Base-by-base conservation (phyloP, 2,329 filamentous ascomycete genomes). In the Triangularia verruculosa region DNA sequence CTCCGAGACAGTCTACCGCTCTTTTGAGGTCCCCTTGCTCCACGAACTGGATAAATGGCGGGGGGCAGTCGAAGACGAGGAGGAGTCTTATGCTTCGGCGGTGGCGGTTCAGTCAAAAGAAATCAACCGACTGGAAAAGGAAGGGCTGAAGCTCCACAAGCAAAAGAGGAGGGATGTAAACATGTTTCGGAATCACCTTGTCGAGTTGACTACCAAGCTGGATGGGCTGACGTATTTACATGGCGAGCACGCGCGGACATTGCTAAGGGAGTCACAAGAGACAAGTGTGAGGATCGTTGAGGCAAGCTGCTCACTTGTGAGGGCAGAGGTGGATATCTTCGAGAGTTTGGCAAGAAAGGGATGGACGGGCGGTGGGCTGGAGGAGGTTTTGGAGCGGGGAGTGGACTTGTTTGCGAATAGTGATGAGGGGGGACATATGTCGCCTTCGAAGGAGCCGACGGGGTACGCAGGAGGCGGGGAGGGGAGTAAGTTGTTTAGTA, bases 251-350 rank as follows among this genome's bases (percentile, higher is more conserved):
- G 82, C 86, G n/a, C 78, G 83, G 28, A 82, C 82, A 0, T 70
- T 89, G 67, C 74, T 89, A 61, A 77, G 85, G 64, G 86, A 89
- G 72, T 86, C 85, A 71, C 87, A 89, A 74, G 86, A 88, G 69
- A 86, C 86, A 67, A 88, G 85, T 69, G 78, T 75, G 25, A 79
- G 80, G 67, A 88, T 89, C 68, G 81, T 88, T 17, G 87, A 89
- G 62, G 85, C 86, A 17, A 84, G 84, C 70, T 88, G 86, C 70
- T 86, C 84, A 66, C 79, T 90, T 11, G 87, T 89, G 12, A 79
- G 87, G 17, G 87, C 87, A 61, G 87, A 90, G 75, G 84, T 90
- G 20, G 87, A 90, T 74, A 89, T 90, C 27, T 89, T 89, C 63
- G 87, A 90, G 76, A 80, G 83, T 24, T 76, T 90, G 24, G 87